Base-by-base conservation (phyloP, 169 alveolate genomes). In the Amoebophrya sp. region DNA sequence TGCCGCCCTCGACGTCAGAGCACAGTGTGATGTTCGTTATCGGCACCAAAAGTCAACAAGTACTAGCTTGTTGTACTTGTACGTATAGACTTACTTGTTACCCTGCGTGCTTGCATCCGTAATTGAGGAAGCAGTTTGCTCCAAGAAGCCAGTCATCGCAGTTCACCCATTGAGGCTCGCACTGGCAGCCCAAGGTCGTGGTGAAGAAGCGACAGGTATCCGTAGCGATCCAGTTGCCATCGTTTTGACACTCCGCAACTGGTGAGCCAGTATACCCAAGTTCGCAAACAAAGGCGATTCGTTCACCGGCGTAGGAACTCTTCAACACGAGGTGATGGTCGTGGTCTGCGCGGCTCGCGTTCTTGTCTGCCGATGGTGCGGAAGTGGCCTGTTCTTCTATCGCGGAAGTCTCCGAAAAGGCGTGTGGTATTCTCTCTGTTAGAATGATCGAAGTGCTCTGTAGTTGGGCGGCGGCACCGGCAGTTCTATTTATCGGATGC, bases 61-160 rank as follows among this genome's bases (percentile, higher is more conserved):
- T 25, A 3, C 1, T 25, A 7, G 32, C 83, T 0, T 1, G 29
- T 66, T 1, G 83, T 25, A 66, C 7, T 18, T 47, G 66, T 47
- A 7, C 18, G 18, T 18, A 47, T 12, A 18, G 18, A 47, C 18
- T 47, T 47, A 47, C 29, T 18, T 12, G 66, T 47, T 66, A 66
- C 83, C 83, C 83, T 7, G 83, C 83, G 35, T 66, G 83, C 83
- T 66, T 66, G 83, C 83, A 66, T 66, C 83, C 83, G 83, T 66
- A 66, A 25, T 66, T 66, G 32, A 66, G 83, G 83, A 25, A 66
- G 32, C 83, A 66, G 35, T 66, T n/a, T 25, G 83, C 35, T 2
- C 83, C 83, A 66, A 66, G 83, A 0, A 66, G 83, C 29, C 38
- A 66, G 83, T 66, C 83, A 25, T 66, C 83, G 35, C 83, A 66